These are phyloP conservation scores for Paradendryphiella salina DNA, from an alignment of 2,329 filamentous ascomycete genomes.

Conservation along the genomic window DNA sequence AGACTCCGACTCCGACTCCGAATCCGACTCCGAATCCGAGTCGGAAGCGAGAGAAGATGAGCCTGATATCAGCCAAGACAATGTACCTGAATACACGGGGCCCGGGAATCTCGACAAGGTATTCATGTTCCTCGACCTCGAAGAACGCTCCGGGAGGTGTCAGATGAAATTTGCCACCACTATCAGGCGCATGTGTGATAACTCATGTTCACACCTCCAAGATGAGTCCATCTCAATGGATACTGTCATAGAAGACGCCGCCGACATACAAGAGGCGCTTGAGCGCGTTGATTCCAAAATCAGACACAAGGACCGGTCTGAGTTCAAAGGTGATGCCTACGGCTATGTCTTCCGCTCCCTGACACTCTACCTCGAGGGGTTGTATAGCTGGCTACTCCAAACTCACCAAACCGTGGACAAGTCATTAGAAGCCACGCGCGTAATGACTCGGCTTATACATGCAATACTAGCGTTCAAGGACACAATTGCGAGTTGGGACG, in stretches of 20 bases:
- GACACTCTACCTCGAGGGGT: conserved; percentile 16
- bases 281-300: neutral
- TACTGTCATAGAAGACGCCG: conserved; percentile 9
- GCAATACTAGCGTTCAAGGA: conserved; percentile 34
- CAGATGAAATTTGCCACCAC: conserved; percentile 18
- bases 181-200: conserved; percentile 21
- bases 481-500: conserved; percentile 28
- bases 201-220: neutral
- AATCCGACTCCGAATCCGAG: neutral
- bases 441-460: conserved; percentile 21
- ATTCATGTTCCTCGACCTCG: conserved; percentile 27
- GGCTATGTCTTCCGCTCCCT: conserved; percentile 32
- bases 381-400: conserved; percentile 23
- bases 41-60: conserved; percentile 1
- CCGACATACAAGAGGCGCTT: conserved; percentile 17
- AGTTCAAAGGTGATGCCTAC: conserved; percentile 37
- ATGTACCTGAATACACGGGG: neutral
- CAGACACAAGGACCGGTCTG: conserved; percentile 3
- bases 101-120: conserved; percentile 18
- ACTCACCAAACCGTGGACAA: conserved; percentile 3
- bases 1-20: neutral
- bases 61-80: conserved; percentile 4
- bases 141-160: conserved; percentile 23
- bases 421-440: conserved; percentile 21
- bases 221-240: conserved; percentile 12